Conservation (phyloP, 305 asterid species). For the Withania somnifera region DNA sequence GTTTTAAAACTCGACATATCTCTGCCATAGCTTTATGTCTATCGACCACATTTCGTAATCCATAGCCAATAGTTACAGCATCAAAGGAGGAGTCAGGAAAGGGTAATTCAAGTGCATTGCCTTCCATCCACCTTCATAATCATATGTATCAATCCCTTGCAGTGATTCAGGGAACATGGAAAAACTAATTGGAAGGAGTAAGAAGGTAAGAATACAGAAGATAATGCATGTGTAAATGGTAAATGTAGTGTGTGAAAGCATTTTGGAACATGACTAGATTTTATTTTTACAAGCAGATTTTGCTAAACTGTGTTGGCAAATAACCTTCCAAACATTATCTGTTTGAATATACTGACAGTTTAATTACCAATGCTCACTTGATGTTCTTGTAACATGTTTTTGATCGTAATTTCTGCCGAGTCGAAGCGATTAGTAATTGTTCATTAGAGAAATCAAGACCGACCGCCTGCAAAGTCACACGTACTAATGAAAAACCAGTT, state of each 20-base stretch:
- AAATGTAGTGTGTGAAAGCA: neutral
- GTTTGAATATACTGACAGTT: slow-evolving; percentile 1
- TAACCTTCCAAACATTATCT: neutral
- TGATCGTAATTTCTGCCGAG: slow-evolving; percentile 46
- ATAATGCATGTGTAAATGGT: neutral
- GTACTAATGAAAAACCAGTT: neutral
- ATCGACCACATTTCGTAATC: slow-evolving; percentile 65
- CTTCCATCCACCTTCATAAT: slow-evolving; percentile 68
- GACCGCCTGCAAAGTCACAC: slow-evolving; percentile 35
- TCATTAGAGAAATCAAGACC: slow-evolving; percentile 88
- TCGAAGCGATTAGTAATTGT: slow-evolving; percentile 61
- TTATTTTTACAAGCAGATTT: neutral
- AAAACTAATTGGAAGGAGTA: neutral
- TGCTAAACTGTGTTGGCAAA: neutral
- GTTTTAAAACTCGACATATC: slow-evolving; percentile 63
- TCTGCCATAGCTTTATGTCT: slow-evolving; percentile 55
- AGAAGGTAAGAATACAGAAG: neutral
- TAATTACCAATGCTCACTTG: slow-evolving; percentile 40
- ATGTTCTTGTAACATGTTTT: slow-evolving; percentile 70
- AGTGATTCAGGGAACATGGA: neutral
- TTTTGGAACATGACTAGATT: neutral
- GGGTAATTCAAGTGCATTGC: slow-evolving; percentile 68
- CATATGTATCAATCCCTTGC: neutral
- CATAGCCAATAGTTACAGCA: slow-evolving; percentile 82
- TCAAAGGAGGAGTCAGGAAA: slow-evolving; percentile 56